phyloP scores from a whole-genome alignment of 2,329 filamentous ascomycete genomes.

The Pyrenochaeta sp. region DNA sequence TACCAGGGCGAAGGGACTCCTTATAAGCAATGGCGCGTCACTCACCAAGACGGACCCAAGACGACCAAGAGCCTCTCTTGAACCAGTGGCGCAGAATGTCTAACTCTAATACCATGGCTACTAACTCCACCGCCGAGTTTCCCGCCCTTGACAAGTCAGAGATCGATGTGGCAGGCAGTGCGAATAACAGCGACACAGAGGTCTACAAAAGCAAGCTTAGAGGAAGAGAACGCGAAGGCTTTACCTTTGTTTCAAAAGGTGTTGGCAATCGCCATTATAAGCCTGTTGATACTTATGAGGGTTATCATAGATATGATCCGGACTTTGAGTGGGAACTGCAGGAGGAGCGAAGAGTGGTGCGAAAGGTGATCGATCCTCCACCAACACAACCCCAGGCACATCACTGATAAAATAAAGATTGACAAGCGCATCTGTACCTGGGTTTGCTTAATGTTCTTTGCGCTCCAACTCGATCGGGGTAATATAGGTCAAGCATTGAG shows the following conservation, averaged over 20 bases:
- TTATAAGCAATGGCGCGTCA: slow-evolving; percentile 12
- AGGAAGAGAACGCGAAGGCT: slow-evolving; percentile 25
- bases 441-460: slow-evolving; percentile 65
- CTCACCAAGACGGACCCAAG: slow-evolving; percentile 8
- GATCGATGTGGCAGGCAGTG: slow-evolving; percentile 24
- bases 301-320: slow-evolving; percentile 67
- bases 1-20: neutral
- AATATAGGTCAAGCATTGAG: slow-evolving; percentile 53
- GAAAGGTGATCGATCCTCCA: slow-evolving; percentile 54
- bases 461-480: slow-evolving; percentile 60
- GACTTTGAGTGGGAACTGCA: slow-evolving; percentile 63
- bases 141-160: slow-evolving; percentile 29
- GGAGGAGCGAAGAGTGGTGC: slow-evolving; percentile 65
- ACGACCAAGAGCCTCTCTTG: slow-evolving; percentile 7
- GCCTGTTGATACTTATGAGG: slow-evolving; percentile 66
- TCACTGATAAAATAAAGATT: slow-evolving; percentile 46
- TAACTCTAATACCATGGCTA: slow-evolving; percentile 2
- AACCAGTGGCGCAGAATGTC: slow-evolving; percentile 9
- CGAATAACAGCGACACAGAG: slow-evolving; percentile 26
- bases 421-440: slow-evolving; percentile 61
- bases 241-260: slow-evolving; percentile 48
- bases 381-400: neutral
- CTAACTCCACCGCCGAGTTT: slow-evolving; percentile 5
- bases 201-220: slow-evolving; percentile 11
- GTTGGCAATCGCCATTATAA: slow-evolving; percentile 53